Evolutionary conservation across 129 eudicot genomes (phyloP).

Genomic region (Flaveria sonorensis): DNA sequence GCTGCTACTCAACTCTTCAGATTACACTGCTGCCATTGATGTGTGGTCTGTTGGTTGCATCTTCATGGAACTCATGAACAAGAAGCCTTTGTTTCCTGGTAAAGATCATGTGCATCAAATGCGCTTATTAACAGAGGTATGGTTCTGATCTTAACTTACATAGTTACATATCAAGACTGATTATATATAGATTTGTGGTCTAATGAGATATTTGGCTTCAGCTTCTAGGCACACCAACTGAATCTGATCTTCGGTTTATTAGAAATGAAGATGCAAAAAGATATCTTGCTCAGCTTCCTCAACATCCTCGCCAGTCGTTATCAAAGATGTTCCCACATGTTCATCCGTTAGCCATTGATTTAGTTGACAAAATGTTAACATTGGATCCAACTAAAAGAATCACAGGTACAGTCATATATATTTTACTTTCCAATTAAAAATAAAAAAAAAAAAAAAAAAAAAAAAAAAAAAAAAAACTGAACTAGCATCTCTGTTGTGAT

Average conservation of each 20-base stretch:
- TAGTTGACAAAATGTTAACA: conserved; percentile 81
- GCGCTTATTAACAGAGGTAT: conserved; percentile 80
- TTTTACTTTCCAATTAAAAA: not conserved
- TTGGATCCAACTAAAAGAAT: conserved; percentile 77
- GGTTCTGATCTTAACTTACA: not conserved
- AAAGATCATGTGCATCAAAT: conserved; percentile 88
- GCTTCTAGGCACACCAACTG: conserved; percentile 88
- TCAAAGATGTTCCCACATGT: conserved; percentile 71
- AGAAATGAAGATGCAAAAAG: conserved; percentile 82
- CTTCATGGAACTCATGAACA: conserved; percentile 87
- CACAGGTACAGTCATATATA: conserved; percentile 52
- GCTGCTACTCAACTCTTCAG: conserved; percentile 78
- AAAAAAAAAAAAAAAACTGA: not conserved
- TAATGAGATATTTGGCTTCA: conserved; percentile 21
- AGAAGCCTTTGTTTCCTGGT: conserved; percentile 82
- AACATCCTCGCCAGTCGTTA: conserved; percentile 62
- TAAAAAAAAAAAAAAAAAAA: not conserved
- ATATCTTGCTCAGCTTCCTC: conserved; percentile 77
- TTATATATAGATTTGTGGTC: not conserved
- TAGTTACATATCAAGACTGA: not conserved
- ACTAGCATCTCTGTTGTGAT: conserved; percentile 9
- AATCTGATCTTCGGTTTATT: conserved; percentile 69
- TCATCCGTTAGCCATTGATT: conserved; percentile 78
- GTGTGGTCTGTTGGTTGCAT: conserved; percentile 96
- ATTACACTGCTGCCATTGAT: conserved; percentile 77